Conservation (phyloP, 768 basidiomycete genomes). For the Hypsizygus marmoreus region DNA sequence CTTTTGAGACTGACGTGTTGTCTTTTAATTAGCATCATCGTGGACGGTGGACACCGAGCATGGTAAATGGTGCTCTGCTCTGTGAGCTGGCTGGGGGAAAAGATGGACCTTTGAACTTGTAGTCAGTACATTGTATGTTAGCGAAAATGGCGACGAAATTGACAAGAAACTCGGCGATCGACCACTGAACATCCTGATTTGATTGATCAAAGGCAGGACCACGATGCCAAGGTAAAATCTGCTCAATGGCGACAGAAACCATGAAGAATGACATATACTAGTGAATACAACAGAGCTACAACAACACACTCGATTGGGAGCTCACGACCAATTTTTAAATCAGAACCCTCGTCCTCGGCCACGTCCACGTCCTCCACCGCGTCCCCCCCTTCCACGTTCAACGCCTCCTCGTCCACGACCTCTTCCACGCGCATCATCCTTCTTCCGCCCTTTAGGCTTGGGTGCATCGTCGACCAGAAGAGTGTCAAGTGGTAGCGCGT, state of each 20-base stretch:
- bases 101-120: too few relatives aligned
- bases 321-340: slow-evolving; percentile 5
- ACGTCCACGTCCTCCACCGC: slow-evolving; percentile 52
- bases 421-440: slow-evolving; percentile 77
- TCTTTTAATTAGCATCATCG: slow-evolving; percentile 20
- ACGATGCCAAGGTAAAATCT: too few relatives aligned
- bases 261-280: neutral
- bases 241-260: too few relatives aligned
- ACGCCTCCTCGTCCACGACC: slow-evolving; percentile 52
- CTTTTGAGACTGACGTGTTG: neutral
- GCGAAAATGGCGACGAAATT: too few relatives aligned
- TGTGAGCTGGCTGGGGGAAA: too few relatives aligned
- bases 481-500: slow-evolving; percentile 94
- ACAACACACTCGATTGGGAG: slow-evolving; percentile 2
- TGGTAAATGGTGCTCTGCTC: slow-evolving; percentile 18
- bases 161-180: too few relatives aligned
- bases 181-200: too few relatives aligned
- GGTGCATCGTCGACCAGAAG: slow-evolving; percentile 97
- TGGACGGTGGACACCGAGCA: slow-evolving; percentile 23
- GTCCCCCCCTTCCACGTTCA: slow-evolving; percentile 49
- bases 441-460: slow-evolving; percentile 91
- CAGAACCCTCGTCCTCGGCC: slow-evolving; percentile 42
- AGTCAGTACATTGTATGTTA: too few relatives aligned
- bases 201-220: too few relatives aligned
- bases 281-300: slow-evolving; percentile 9